Percentiles rank a stretch among this genome's conserved stretches.
phyloP scores from a whole-genome alignment of 257 asterid genomes.

The Osmanthus fragrans region DNA sequence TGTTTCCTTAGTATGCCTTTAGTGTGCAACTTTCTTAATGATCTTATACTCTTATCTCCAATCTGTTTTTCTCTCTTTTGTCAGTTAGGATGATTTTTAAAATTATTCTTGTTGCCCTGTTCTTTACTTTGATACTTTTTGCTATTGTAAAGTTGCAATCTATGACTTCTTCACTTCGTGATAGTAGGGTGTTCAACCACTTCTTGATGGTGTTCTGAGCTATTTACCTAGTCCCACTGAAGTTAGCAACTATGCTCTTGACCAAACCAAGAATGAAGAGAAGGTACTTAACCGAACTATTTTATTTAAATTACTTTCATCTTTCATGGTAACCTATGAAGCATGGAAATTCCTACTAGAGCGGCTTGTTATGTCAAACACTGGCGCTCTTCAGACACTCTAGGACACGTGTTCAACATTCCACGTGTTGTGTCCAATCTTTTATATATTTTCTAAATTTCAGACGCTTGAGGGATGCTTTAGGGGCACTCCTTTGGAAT shows the following conservation, averaged over 20 bases:
- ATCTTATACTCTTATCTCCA: background rate
- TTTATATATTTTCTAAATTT: too few species aligned
- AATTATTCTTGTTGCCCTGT: slow-evolving; percentile 2
- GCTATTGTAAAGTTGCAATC: slow-evolving; percentile 9
- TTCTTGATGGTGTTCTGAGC: slow-evolving; percentile 92
- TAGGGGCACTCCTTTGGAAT: too few species aligned
- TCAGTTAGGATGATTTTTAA: slow-evolving; percentile 1
- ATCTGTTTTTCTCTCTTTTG: background rate
- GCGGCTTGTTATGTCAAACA: too few species aligned
- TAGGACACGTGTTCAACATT: too few species aligned
- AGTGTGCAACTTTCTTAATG: background rate
- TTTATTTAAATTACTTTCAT: too few species aligned
- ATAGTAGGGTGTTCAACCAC: slow-evolving; percentile 88
- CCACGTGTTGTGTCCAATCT: too few species aligned
- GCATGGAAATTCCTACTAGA: too few species aligned
- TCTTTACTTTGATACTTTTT: slow-evolving; percentile 6
- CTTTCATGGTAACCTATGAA: background rate
- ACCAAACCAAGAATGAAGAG: slow-evolving; percentile 88
- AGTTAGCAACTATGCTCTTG: slow-evolving; percentile 85
- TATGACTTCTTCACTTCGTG: slow-evolving; percentile 25
- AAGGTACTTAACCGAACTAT: slow-evolving; percentile 47
- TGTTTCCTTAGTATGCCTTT: slow-evolving; percentile 1
- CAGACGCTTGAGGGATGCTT: too few species aligned
- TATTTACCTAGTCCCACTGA: slow-evolving; percentile 91
- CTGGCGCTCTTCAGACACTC: too few species aligned